Evolutionary conservation across 2,329 filamentous ascomycete genomes (phyloP).

Genomic region (Trichoderma sp.): DNA sequence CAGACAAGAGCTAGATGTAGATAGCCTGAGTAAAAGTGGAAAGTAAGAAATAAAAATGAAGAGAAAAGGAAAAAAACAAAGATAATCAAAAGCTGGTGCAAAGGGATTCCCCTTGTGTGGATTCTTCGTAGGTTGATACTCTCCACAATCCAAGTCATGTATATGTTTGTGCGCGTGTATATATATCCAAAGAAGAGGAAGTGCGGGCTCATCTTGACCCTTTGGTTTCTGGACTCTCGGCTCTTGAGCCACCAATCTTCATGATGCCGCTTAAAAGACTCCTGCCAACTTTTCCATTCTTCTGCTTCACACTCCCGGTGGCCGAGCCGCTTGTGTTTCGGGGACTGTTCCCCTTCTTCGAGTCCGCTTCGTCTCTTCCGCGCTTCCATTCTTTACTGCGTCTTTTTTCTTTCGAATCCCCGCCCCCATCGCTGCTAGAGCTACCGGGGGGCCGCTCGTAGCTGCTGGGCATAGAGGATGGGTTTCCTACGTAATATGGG

Average conservation of each 20-base stretch:
- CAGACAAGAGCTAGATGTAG: slow-evolving; percentile 2
- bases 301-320: slow-evolving; percentile 34
- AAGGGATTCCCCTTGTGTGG: background rate
- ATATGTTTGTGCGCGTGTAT: background rate
- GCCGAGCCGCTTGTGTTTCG: slow-evolving; percentile 31
- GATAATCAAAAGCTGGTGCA: background rate
- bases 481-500: slow-evolving; percentile 28
- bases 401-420: slow-evolving; percentile 25
- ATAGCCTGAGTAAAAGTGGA: slow-evolving; percentile 1
- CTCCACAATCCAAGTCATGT: slow-evolving; percentile 2
- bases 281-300: slow-evolving; percentile 42
- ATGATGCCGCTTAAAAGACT: slow-evolving; percentile 46
- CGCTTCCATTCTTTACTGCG: slow-evolving; percentile 36
- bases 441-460: slow-evolving; percentile 45
- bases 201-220: slow-evolving; percentile 24
- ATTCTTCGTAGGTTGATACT: background rate
- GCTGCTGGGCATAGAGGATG: slow-evolving; percentile 30
- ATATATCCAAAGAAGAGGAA: background rate
- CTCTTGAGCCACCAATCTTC: slow-evolving; percentile 42
- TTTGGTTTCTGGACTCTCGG: slow-evolving; percentile 42
- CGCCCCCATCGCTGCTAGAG: slow-evolving; percentile 48
- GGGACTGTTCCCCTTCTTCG: slow-evolving; percentile 29
- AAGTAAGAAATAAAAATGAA: background rate
- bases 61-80: slow-evolving; percentile 16
- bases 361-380: slow-evolving; percentile 30